Base-by-base conservation (phyloP, 108 stramenopile genomes). In the Cyclotella baltica region DNA sequence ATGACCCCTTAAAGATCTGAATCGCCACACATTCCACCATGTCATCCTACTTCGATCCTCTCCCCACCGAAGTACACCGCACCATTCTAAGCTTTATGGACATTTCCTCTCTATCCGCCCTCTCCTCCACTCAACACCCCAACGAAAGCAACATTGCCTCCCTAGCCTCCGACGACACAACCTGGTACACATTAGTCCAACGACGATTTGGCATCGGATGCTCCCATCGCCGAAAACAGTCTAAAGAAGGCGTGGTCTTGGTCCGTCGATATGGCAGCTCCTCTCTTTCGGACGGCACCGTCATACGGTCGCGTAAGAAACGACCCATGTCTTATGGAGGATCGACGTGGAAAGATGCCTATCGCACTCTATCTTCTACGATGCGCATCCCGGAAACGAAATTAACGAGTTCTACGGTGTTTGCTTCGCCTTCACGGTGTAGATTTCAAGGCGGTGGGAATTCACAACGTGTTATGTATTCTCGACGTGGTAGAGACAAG, bases 181-280 rank as follows among this genome's bases (percentile, higher is more conserved):
- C 75, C 4, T 82, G 81, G 81, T 76, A 63, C 48, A 0, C 55
- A 34, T 48, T 82, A 5, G 35, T 75, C 23, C 74, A 76, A 43
- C 56, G 63, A n/a, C 81, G 75, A n/a, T 82, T 82, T 47, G 75
- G 81, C 16, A 82, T 82, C 52, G 81, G 81, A 6, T 71, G 81
- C 27, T 34, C 52, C 15, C 16, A 63, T 31, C 29, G 33, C 10
- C 62, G 66, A 59, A 40, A 46, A 22, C 31, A 62, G 16, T 34
- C 36, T 29, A 25, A 38, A 38, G 56, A 53, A 28, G 22, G 22
- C 27, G 47, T 58, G 0, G 70, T 73, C 11, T 36, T 35, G 65
- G 59, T 43, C 28, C 51, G 19, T 13, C 75, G 71, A 16, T 25
- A 38, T 0, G n/a, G 27, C 22, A 48, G 65, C 5, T 74, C 59